Evolutionary conservation across 345 rosid species (phyloP), one percentile per base, ranked within the genome.

Genomic region (Aquilaria sinensis): DNA sequence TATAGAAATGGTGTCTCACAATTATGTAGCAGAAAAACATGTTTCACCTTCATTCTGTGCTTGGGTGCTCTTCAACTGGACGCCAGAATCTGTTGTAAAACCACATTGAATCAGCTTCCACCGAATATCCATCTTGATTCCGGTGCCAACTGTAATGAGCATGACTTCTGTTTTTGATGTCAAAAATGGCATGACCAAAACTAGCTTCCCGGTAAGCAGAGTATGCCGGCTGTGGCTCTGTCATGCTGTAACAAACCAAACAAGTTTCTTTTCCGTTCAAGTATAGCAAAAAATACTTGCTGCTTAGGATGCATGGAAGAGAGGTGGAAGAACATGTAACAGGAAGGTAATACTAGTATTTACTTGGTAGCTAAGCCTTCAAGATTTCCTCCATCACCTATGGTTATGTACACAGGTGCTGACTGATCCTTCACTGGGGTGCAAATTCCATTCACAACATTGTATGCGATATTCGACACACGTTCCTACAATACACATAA

Each of bases 381-480:
- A 11, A 78, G 30, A 67, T 93, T 93, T 37, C 96, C 98, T 60
- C 98, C 96, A 59, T 93, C 97, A 0, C 97, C 97, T 52, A 93
- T 82, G 23, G 90, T 86, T 51, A 90, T 81, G 65, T 93, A 90
- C 13, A 93, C 85, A 0, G 96, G 90, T 49, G 97, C 98, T 10
- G 87, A 80, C 55, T 67, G 83, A 76, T 93, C 85, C 51, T 65
- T 75, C 0, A 85, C 76, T 0, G 94, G 97, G 32, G 47, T 23
- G 61, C 94, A 88, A 30, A 60, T 59, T 10, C 88, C 84, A 16
- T 88, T 90, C 47, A 80, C 69, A 0, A 93, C 12, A 37, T 82
- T 81, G 82, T 88, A 93, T n/a, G 82, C 86, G 12, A 79, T 58
- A 76, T 90, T 93, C 1, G 98, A 93, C 57, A 93, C 68, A 2